These are phyloP conservation scores for Rhodamnia rubescens DNA, from an alignment of 345 rosid genomes.

Conservation along the genomic window DNA sequence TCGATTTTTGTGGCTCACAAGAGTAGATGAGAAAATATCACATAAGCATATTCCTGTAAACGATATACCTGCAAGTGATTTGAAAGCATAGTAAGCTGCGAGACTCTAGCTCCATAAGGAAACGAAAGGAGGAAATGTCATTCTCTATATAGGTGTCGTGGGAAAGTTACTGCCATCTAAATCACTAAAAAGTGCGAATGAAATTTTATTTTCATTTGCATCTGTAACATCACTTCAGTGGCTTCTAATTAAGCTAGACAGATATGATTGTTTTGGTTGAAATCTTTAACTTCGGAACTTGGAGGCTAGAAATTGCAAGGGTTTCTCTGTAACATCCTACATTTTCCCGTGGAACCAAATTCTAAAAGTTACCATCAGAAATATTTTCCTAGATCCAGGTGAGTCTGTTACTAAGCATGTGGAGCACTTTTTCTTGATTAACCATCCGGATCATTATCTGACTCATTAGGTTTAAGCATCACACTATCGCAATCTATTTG, in stretches of 20 bases:
- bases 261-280: background rate
- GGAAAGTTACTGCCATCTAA: background rate
- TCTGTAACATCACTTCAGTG: background rate
- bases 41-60: too few species aligned
- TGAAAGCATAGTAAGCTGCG: too few species aligned
- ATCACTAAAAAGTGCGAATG: background rate
- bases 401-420: conserved; percentile 37
- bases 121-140: too few species aligned
- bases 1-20: too few species aligned
- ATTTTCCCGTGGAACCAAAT: background rate
- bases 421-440: conserved; percentile 35
- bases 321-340: too few species aligned
- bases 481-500: too few species aligned
- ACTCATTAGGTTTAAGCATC: conserved; percentile 20
- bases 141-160: background rate
- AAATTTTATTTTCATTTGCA: background rate
- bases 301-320: too few species aligned
- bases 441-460: conserved; percentile 34
- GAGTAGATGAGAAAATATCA: too few species aligned
- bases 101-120: too few species aligned
- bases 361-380: conserved; percentile 34
- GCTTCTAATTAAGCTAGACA: background rate
- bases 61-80: too few species aligned
- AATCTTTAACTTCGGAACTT: background rate
- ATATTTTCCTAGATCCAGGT: conserved; percentile 31